A percentile compares a stretch with the other conserved stretches of the same genome.
Conservation (phyloP, 1,284 basidiomycete genomes). For the Ganoderma resinaceum region DNA sequence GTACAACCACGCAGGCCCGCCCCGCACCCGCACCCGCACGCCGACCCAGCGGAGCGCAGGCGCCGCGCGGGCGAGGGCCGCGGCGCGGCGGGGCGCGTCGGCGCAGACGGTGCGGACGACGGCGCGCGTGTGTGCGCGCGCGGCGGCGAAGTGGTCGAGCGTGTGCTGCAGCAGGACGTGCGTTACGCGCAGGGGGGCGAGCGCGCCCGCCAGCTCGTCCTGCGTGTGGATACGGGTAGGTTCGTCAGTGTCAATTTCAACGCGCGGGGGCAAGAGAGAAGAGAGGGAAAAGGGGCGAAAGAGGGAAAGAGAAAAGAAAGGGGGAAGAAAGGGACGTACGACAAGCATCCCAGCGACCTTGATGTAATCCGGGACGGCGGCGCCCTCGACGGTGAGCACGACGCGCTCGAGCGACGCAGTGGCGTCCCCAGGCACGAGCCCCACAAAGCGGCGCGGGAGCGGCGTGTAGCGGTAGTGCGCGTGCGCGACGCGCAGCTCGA, state of each 20-base stretch:
- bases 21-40: conserved; percentile 5
- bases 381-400: conserved; percentile 14
- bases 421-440: conserved; percentile 3
- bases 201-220: conserved; percentile 14
- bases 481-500: conserved; percentile 15
- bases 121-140: conserved; percentile 10
- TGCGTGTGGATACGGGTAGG: no score
- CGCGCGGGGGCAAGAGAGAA: neutral
- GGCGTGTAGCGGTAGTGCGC: conserved; percentile 15
- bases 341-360: conserved; percentile 4
- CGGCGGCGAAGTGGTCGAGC: conserved; percentile 13
- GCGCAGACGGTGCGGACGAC: conserved; percentile 14
- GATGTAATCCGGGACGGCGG: conserved; percentile 16
- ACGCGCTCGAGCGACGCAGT: conserved; percentile 7
- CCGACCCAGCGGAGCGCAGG: conserved; percentile 14
- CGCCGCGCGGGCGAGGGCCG: conserved; percentile 1
- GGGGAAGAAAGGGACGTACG: neutral
- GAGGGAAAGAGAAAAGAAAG: no score
- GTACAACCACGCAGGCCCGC: conserved; percentile 12
- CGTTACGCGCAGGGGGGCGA: neutral
- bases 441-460: conserved; percentile 11
- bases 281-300: no score
- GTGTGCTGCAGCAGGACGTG: conserved; percentile 12
- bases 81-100: conserved; percentile 4
- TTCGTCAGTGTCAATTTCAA: no score